Conservation (phyloP, 2,329 filamentous ascomycete genomes). For the Aspergillus niger region DNA sequence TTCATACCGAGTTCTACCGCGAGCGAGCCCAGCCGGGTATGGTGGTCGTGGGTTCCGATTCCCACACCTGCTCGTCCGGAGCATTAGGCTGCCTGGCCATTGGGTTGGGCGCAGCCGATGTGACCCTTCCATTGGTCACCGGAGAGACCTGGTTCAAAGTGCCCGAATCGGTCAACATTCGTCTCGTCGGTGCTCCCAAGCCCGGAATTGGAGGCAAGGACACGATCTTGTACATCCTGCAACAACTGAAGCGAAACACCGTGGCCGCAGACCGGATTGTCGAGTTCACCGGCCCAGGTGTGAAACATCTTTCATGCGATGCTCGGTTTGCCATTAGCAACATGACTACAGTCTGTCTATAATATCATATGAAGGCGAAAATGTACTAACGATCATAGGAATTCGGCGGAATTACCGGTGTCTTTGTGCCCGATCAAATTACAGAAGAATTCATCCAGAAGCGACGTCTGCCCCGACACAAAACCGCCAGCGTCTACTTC, state of each 20-base stretch:
- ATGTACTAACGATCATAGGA: slow-evolving; percentile 26
- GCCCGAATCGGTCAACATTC: slow-evolving; percentile 46
- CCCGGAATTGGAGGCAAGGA: slow-evolving; percentile 50
- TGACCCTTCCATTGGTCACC: slow-evolving; percentile 48
- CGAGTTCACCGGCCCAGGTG: slow-evolving; percentile 49
- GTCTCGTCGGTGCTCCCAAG: slow-evolving; percentile 40
- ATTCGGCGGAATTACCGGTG: slow-evolving; percentile 48
- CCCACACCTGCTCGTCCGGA: slow-evolving; percentile 51
- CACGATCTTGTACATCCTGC: slow-evolving; percentile 49
- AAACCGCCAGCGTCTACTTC: slow-evolving; percentile 39
- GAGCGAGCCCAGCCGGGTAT: slow-evolving; percentile 50
- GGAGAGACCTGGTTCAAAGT: slow-evolving; percentile 53
- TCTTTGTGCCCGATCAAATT: slow-evolving; percentile 45
- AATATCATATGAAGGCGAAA: no score
- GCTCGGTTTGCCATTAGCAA: slow-evolving; percentile 52
- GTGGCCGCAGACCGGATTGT: slow-evolving; percentile 49
- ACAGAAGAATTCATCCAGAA: slow-evolving; percentile 39
- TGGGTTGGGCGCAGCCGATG: slow-evolving; percentile 51
- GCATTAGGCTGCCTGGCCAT: slow-evolving; percentile 46
- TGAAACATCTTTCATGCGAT: slow-evolving; percentile 44
- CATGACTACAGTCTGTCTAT: slow-evolving; percentile 42
- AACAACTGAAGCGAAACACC: slow-evolving; percentile 50
- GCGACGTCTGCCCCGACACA: slow-evolving; percentile 39
- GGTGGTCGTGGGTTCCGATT: slow-evolving; percentile 49
- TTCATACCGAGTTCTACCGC: slow-evolving; percentile 52